Conservation (phyloP, 1,284 basidiomycete species). For the Trametes sp. region DNA sequence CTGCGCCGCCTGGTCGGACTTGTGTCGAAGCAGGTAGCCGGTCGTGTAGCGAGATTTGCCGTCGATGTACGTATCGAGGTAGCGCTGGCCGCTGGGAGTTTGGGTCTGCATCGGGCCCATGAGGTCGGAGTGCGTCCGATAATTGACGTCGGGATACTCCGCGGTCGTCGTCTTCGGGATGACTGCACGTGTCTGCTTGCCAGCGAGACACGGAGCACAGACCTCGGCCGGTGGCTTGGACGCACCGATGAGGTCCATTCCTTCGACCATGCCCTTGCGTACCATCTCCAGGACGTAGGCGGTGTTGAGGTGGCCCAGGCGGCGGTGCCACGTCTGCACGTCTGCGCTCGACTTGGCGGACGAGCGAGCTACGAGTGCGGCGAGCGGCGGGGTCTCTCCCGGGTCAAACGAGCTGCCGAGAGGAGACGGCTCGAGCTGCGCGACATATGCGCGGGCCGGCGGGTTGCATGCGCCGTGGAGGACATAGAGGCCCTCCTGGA, state of each 20-base stretch:
- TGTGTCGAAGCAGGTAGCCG: constrained; percentile 21
- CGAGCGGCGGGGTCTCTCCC: neutral
- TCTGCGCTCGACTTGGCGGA: constrained; percentile 20
- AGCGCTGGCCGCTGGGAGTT: constrained; percentile 10
- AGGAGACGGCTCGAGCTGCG: neutral
- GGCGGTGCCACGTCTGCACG: constrained; percentile 36
- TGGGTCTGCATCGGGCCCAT: constrained; percentile 14
- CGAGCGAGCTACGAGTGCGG: neutral
- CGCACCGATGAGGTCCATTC: constrained; percentile 23
- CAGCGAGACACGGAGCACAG: constrained; percentile 24
- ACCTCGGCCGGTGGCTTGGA: neutral
- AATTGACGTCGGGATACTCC: constrained; percentile 3
- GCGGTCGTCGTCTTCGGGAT: constrained; percentile 14
- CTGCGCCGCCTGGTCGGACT: constrained; percentile 15
- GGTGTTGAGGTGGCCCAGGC: constrained; percentile 35
- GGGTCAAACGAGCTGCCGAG: neutral
- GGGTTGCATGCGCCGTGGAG: neutral
- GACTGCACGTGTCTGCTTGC: constrained; percentile 29
- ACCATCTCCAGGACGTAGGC: constrained; percentile 27
- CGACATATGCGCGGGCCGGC: constrained; percentile 6
- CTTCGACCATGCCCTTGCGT: constrained; percentile 22
- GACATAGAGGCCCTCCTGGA: constrained; percentile 23
- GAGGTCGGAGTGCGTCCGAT: constrained; percentile 22
- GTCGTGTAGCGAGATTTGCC: constrained; percentile 13
- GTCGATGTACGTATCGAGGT: constrained; percentile 26